Percentiles rank a stretch among this genome's conserved stretches.
phyloP scores from a whole-genome alignment of 306 rosid genomes.

The Glycine tomentella region DNA sequence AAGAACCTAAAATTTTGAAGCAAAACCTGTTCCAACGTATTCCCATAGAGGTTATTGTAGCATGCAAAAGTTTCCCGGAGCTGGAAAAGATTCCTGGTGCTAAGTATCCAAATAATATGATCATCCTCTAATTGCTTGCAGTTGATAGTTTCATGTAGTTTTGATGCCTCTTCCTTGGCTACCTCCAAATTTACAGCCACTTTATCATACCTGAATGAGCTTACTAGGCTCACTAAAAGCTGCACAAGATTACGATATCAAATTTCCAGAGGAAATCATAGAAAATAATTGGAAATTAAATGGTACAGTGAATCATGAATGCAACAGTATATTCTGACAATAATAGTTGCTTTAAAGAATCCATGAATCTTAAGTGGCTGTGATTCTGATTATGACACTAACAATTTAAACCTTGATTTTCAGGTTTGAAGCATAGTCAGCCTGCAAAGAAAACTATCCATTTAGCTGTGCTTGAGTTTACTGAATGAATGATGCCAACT shows the following conservation, averaged over 20 bases:
- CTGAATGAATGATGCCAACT: constrained; percentile 1
- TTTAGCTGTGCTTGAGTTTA: constrained; percentile 2
- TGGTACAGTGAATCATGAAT: not conserved
- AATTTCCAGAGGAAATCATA: constrained; percentile 15
- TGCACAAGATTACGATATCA: constrained; percentile 48
- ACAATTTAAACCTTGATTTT: constrained; percentile 12
- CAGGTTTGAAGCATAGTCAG: not conserved
- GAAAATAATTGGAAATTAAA: constrained; percentile 23
- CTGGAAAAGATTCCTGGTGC: constrained; percentile 89
- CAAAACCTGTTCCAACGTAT: constrained; percentile 69
- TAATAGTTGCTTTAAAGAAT: not conserved
- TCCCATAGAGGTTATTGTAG: constrained; percentile 70
- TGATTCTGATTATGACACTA: not conserved
- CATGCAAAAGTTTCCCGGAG: constrained; percentile 76
- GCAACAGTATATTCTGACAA: not conserved
- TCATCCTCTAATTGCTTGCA: constrained; percentile 68
- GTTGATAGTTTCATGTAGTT: constrained; percentile 68
- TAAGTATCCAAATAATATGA: constrained; percentile 69
- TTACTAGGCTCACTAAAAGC: constrained; percentile 81
- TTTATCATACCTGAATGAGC: constrained; percentile 82
- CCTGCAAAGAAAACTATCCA: not conserved
- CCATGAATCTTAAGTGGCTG: constrained; percentile 4
- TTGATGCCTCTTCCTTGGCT: constrained; percentile 70
- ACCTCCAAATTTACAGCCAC: constrained; percentile 60
- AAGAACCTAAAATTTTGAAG: constrained; percentile 15